Percentiles rank a stretch among this genome's conserved stretches.
These are phyloP conservation scores for Marasmius sp. DNA, from an alignment of 1,284 basidiomycete genomes.

Conservation along the genomic window DNA sequence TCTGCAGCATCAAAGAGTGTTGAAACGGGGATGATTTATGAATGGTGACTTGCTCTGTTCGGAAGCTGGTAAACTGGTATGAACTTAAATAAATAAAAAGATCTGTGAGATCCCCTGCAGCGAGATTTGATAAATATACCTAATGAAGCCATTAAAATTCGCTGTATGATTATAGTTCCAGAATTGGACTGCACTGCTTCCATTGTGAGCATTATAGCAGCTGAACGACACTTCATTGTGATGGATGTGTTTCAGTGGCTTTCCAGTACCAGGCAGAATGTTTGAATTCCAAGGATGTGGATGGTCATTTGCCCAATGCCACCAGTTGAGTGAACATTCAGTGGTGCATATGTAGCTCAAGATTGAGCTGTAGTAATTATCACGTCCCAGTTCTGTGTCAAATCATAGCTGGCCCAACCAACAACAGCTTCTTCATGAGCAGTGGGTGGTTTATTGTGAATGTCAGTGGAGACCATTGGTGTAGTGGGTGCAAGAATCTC, in stretches of 20 bases:
- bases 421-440: not conserved
- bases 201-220: constrained; percentile 16
- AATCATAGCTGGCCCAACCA: not conserved
- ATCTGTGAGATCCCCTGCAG: constrained; percentile 17
- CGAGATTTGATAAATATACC: constrained; percentile 20
- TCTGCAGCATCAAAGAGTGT: not conserved
- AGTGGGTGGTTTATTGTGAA: not conserved
- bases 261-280: constrained; percentile 4
- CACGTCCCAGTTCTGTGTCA: not conserved
- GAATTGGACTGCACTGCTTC: constrained; percentile 25
- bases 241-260: constrained; percentile 16
- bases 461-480: not conserved
- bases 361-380: not conserved
- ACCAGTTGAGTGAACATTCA: not conserved
- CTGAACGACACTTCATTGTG: constrained; percentile 14
- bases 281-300: not conserved
- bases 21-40: not conserved
- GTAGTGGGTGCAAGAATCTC: not conserved
- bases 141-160: constrained; percentile 18
- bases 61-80: not conserved
- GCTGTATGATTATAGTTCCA: constrained; percentile 5
- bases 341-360: not conserved
- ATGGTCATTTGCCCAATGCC: not conserved
- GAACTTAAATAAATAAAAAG: constrained; percentile 22
- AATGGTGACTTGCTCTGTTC: constrained; percentile 3